Evolutionary conservation across 2,329 filamentous ascomycete genomes (phyloP), one percentile per base, ranked within the genome.

Genomic region (Cladosporium sp.): DNA sequence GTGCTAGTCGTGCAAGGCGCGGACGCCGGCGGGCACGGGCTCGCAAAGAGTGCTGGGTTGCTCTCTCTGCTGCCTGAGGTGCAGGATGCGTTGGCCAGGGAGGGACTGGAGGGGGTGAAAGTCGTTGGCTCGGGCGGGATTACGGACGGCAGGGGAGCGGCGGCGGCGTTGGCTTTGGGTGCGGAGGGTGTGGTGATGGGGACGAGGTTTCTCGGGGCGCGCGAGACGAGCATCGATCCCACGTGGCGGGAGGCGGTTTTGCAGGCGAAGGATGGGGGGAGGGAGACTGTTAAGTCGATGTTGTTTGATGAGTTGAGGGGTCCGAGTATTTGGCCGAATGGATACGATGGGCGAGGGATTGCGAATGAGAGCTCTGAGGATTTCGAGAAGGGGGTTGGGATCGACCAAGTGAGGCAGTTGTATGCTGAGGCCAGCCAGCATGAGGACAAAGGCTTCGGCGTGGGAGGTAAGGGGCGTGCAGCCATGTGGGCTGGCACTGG

Each of bases 1-100:
- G 80, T 79, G 22, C 59, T 86, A 2, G 79, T 86, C 5, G 73
- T 80, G 7, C 83, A 86, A 63, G 83, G 83, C 2, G 71, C 74
- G 5, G 83, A 86, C 65, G 83, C 82, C 1, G 83, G 82, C 4
- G 83, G 83, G 0, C 83, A 86, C 60, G 82, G 83, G 56, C 77
- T 79, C 38, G 71, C 71, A 1, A 66, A 68, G 17, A 80, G 78
- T 2, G 75, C 77, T 2, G 74, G 81, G 5, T 66, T 85, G 2
- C 63, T 84, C 2, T 70, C 74, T 2, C 64, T 86, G 3, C 63
- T 86, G 37, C 80, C 80, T 0, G 82, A 85, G 66, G 73, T 83
- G 12, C 66, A 64, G 37, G 73, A 75, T 52, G 70, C 77, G 51
- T 40, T 40, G 39, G 9, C 11, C 12, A 9, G 9, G 15, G 41